Base-by-base conservation (phyloP, 306 rosid species). In the Herpetospermum pedunculosum region DNA sequence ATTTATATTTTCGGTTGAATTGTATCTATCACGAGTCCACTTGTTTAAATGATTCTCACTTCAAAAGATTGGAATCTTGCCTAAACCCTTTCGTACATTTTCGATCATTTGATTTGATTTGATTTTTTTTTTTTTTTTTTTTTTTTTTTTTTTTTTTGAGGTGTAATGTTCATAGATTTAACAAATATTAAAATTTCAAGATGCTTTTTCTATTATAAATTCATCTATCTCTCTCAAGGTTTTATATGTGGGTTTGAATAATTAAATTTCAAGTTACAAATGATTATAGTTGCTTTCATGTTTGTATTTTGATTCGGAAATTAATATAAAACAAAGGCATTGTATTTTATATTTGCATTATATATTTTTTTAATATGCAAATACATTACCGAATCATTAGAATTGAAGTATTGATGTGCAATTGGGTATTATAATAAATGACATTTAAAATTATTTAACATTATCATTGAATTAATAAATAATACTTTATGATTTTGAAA, bases 21-120 rank as follows among this genome's bases (percentile, higher is more conserved):
- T 63, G 70, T 19, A 35, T 3, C 46, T 16, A 35, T 32, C 44
- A 32, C n/a, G 14, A 34, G 6, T 6, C 69, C 44, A 32, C 15
- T 62, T 34, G 46, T 62, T 6, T 34, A n/a, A 62, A 60, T 60
- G 41, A 59, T 32, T 16, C 38, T n/a, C 40, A 16, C 8, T 62
- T 62, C 0, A 34, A 9, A 35, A 63, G 19, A n/a, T 2, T 1
- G 46, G 70, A 63, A 63, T 63, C 70, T 63, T 63, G 46, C 18
- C 44, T 16, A 35, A 35, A n/a, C 18, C 29, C 46, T 54, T 12
- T 63, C 70, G 47, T 63, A 63, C 47, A 35, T 10, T 63, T 35
- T 35, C 18, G 29, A 63, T 63, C 70, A n/a, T 63, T 63, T 63
- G 70, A 63, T 63, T 63, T 35, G 70, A 63, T n/a, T 35, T 23